Percentiles rank a stretch among this genome's conserved stretches.
phyloP scores from a whole-genome alignment of 768 basidiomycete genomes.

The Dentipellis fragilis region DNA sequence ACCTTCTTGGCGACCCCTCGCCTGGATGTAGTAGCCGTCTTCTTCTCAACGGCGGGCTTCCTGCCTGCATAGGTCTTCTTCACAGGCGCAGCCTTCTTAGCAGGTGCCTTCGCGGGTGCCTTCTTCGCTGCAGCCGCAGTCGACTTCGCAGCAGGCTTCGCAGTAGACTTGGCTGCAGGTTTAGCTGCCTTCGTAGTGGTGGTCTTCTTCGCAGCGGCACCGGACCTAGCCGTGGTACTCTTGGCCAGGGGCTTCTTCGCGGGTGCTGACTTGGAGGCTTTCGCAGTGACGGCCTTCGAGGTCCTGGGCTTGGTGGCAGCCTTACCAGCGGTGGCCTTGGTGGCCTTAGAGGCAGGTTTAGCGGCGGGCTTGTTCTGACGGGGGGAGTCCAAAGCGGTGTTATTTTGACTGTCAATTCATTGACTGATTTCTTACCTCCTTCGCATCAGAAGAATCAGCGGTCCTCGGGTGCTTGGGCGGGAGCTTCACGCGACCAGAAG shows the following conservation, averaged over 20 bases:
- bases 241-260: neutral
- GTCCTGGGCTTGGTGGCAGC: slow-evolving; percentile 9
- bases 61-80: slow-evolving; percentile 15
- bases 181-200: slow-evolving; percentile 3
- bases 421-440: slow-evolving; percentile 37
- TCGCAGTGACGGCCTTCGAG: slow-evolving; percentile 8
- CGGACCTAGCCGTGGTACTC: neutral
- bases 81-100: slow-evolving; percentile 20
- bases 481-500: slow-evolving; percentile 53
- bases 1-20: slow-evolving; percentile 60
- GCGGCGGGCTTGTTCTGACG: slow-evolving; percentile 26
- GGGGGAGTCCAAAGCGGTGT: slow-evolving; percentile 6
- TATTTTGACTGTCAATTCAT: slow-evolving; percentile 9
- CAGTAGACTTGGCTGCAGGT: neutral
- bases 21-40: slow-evolving; percentile 16
- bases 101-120: slow-evolving; percentile 13
- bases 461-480: slow-evolving; percentile 47
- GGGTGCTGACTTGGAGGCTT: slow-evolving; percentile 1
- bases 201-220: slow-evolving; percentile 2
- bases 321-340: slow-evolving; percentile 5
- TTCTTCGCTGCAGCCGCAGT: neutral
- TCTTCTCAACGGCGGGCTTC: slow-evolving; percentile 9
- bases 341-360: slow-evolving; percentile 19
- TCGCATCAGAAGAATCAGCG: slow-evolving; percentile 37
- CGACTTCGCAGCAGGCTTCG: slow-evolving; percentile 3